Evolutionary conservation across 208 protist species (phyloP), one percentile per base, ranked within the genome.

Genomic region (Trypanosoma caninum): DNA sequence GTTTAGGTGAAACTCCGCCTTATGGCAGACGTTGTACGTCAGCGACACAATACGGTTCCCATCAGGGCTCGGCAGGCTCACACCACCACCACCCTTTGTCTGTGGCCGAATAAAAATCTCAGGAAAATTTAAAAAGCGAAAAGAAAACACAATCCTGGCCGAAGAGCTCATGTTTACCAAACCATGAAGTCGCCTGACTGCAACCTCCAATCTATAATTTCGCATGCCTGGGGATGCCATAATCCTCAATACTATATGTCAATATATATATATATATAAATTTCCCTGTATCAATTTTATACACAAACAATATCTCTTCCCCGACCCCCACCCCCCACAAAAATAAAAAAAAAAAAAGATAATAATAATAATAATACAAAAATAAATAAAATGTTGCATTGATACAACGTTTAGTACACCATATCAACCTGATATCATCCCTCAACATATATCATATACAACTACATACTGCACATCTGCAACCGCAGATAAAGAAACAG

Each of bases 21-120:
- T 84, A 75, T 94, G 87, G 52, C 78, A 87, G 14, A 84, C 77
- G 60, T 84, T 89, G 73, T 84, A 94, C 5, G 74, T 51, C 3
- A 93, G 56, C 1, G 69, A 54, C 0, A 55, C 33, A 18, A 71
- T 58, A 8, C 50, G 41, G 31, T 54, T 50, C 10, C 51, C 57
- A 16, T 31, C 58, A 20, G 50, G 45, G 27, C 30, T 31, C 13
- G 20, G n/a, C 16, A 48, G 59, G 22, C 47, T 59, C 5, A 65
- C 33, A 18, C 45, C 69, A 53, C 47, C 69, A 31, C 64, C 57
- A 16, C 58, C 58, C 50, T 22, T 59, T 28, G 48, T 50, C 23
- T 85, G 80, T 8, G 84, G 82, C 2, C 75, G 74, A 10, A 94
- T 59, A 34, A 78, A 61, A 40, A 94, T 78, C 37, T 74, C 58